Percentiles rank a stretch among this genome's conserved stretches.
phyloP scores from a whole-genome alignment of 805 yeast genomes.

The Kodamaea laetipori region DNA sequence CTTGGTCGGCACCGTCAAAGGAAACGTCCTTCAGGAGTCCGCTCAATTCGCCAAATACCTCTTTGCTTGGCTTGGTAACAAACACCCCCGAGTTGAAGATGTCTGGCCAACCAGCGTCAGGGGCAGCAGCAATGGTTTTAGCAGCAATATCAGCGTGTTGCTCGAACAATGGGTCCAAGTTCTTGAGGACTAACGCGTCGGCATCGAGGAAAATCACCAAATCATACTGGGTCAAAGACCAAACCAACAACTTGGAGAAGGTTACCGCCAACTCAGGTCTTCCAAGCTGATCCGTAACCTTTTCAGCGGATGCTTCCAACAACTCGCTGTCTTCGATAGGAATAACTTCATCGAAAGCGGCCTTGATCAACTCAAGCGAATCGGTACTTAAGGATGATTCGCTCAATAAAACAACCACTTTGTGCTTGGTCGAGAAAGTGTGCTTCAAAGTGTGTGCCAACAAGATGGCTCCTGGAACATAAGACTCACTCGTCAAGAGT shows the following conservation, averaged over 20 bases:
- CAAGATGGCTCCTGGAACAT: conserved; percentile 40
- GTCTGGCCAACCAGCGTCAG: conserved; percentile 39
- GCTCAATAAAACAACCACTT: conserved; percentile 24
- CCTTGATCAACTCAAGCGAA: conserved; percentile 22
- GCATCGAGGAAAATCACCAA: conserved; percentile 29
- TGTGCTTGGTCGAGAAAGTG: conserved; percentile 19
- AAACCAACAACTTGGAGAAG: conserved; percentile 29
- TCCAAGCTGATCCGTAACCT: conserved; percentile 26
- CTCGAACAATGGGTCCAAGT: conserved; percentile 27
- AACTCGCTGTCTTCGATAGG: conserved; percentile 21
- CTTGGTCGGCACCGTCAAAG: conserved; percentile 44
- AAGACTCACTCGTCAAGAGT: conserved; percentile 33
- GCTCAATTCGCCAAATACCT: conserved; percentile 21
- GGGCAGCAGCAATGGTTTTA: conserved; percentile 24
- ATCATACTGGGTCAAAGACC: conserved; percentile 27
- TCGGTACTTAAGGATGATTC: conserved; percentile 17
- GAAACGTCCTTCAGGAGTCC: conserved; percentile 15
- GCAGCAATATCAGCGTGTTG: conserved; percentile 12
- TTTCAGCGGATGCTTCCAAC: conserved; percentile 21
- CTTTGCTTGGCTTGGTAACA: conserved; percentile 23
- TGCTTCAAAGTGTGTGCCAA: conserved; percentile 27
- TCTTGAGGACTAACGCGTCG: conserved; percentile 29
- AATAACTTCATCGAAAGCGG: conserved; percentile 29
- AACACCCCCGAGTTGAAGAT: conserved; percentile 34
- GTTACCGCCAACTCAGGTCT: conserved; percentile 30